phyloP scores from a whole-genome alignment of 345 rosid genomes.

The Geranium rotundifolium region DNA sequence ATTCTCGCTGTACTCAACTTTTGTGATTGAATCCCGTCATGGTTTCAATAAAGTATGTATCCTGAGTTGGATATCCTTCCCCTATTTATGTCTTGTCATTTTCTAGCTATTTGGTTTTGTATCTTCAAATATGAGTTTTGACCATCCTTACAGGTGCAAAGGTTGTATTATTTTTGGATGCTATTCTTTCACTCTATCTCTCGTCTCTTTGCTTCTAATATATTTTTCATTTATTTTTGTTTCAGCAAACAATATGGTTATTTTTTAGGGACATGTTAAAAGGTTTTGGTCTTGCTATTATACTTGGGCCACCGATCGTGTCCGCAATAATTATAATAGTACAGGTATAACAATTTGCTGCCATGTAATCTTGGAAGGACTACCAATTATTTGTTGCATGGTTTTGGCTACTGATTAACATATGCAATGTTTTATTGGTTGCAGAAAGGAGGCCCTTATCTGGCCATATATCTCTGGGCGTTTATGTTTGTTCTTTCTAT shows the following conservation, averaged over 20 bases:
- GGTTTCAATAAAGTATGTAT: slow-evolving; percentile 86
- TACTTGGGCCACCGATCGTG: slow-evolving; percentile 86
- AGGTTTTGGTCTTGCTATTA: slow-evolving; percentile 54
- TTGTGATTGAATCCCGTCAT: slow-evolving; percentile 94
- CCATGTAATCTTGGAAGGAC: background rate
- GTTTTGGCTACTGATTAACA: background rate
- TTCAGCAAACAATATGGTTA: slow-evolving; percentile 95
- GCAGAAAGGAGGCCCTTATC: slow-evolving; percentile 99
- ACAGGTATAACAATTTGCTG: slow-evolving; percentile 33
- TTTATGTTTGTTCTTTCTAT: slow-evolving; percentile 91
- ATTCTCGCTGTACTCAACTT: slow-evolving; percentile 90
- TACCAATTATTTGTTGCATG: background rate
- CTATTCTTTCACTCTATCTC: background rate
- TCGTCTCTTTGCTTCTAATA: slow-evolving; percentile 4
- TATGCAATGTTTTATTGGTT: slow-evolving; percentile 7
- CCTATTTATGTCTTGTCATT: slow-evolving; percentile 2
- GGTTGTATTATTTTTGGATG: background rate
- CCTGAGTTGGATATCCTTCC: slow-evolving; percentile 10
- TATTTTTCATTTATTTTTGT: slow-evolving; percentile 11
- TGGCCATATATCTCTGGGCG: slow-evolving; percentile 96
- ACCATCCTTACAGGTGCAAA: too few species aligned
- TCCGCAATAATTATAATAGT: slow-evolving; percentile 75
- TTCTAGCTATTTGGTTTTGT: slow-evolving; percentile 1
- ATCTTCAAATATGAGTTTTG: too few species aligned
- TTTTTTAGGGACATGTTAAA: slow-evolving; percentile 84